Conservation (phyloP, 2,329 filamentous ascomycete species). For the Diaporthe capsici region DNA sequence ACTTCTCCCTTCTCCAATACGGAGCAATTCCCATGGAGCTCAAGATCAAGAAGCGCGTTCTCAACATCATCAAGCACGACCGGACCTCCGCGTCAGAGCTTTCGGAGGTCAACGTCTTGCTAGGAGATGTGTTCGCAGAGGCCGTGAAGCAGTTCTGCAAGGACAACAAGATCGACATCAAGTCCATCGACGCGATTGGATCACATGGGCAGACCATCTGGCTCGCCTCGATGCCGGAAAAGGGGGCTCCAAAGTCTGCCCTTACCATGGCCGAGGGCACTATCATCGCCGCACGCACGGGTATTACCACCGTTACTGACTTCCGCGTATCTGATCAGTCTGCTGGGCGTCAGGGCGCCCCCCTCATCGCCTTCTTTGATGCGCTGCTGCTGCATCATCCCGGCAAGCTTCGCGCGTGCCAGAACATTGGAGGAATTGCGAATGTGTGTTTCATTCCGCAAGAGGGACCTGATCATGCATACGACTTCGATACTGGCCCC, state of each 20-base stretch:
- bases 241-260: not conserved
- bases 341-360: not conserved
- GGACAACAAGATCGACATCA: not conserved
- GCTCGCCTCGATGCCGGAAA: not conserved
- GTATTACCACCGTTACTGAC: not conserved
- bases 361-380: constrained; percentile 4
- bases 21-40: not conserved
- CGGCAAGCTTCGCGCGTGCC: not conserved
- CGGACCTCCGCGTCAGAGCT: constrained; percentile 2
- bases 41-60: not conserved
- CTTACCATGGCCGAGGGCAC: constrained; percentile 7
- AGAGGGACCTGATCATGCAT: not conserved
- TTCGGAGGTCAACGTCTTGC: not conserved
- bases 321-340: not conserved
- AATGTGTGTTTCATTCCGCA: not conserved
- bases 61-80: not conserved
- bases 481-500: constrained; percentile 1
- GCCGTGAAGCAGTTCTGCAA: not conserved
- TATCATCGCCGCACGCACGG: not conserved
- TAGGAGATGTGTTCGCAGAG: not conserved
- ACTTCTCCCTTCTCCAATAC: not conserved
- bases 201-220: not conserved
- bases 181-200: not conserved
- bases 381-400: not conserved
- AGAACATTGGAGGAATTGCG: not conserved